These are phyloP conservation scores for Scutellaria barbata DNA, from an alignment of 257 asterid genomes.

Conservation along the genomic window DNA sequence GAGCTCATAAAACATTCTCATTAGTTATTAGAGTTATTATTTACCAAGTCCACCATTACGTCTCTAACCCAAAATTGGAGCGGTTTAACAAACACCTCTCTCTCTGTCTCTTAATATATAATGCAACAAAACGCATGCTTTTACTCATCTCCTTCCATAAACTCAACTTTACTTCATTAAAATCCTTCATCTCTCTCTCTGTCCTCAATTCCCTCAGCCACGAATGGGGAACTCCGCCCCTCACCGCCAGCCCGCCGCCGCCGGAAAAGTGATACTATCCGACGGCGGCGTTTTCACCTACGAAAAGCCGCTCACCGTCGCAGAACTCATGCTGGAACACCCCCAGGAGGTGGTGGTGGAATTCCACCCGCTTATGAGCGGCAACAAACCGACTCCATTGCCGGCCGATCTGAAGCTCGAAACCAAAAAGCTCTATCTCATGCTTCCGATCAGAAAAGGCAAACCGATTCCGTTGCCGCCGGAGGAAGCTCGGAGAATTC, in stretches of 20 bases:
- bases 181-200: neutral
- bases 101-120: conserved; percentile 27
- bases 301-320: conserved; percentile 64
- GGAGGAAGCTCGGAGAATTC: conserved; percentile 52
- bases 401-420: conserved; percentile 81
- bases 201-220: neutral
- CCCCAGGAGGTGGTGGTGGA: conserved; percentile 81
- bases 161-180: conserved; percentile 24
- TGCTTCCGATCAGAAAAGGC: conserved; percentile 68
- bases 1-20: conserved; percentile 38
- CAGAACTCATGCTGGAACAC: conserved; percentile 84
- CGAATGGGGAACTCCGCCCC: conserved; percentile 73
- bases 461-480: conserved; percentile 54
- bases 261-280: conserved; percentile 65
- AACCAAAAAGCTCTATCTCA: conserved; percentile 56
- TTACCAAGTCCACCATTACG: conserved; percentile 69
- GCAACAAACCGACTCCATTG: conserved; percentile 53
- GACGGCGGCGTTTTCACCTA: conserved; percentile 63
- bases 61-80: conserved; percentile 61
- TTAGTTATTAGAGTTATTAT: conserved; percentile 22
- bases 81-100: conserved; percentile 73
- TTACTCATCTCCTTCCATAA: conserved; percentile 29
- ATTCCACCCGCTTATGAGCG: conserved; percentile 39
- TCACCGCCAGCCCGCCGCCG: conserved; percentile 30
- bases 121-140: conserved; percentile 46